phyloP scores from a whole-genome alignment of 1,139 yeast genomes.

The Hyphopichia wangnamkhiaoensis region DNA sequence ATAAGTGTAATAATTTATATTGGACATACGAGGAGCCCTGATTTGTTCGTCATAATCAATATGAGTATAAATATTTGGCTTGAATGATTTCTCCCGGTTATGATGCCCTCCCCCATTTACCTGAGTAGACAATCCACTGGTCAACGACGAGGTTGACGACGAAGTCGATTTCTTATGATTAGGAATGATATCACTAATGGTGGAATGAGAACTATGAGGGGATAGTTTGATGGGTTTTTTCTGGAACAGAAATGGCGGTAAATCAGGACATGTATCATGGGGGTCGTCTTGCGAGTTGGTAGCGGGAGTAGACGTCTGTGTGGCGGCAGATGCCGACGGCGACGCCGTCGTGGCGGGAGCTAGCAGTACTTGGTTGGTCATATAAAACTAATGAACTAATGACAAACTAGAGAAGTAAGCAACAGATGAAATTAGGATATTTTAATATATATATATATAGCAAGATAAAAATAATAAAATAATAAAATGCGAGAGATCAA shows the following conservation, averaged over 20 bases:
- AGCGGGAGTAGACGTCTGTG: no score
- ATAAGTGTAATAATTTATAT: constrained; percentile 28
- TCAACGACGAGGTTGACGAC: constrained; percentile 1
- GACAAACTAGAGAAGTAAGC: background rate
- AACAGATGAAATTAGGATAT: background rate
- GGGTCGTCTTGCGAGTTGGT: background rate
- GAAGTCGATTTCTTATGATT: background rate
- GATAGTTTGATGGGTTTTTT: constrained; percentile 35
- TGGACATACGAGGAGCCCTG: constrained; percentile 44
- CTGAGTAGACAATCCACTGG: constrained; percentile 8
- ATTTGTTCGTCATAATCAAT: constrained; percentile 47
- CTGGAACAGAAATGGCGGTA: constrained; percentile 40
- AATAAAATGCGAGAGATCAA: no score
- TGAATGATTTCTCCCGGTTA: constrained; percentile 1
- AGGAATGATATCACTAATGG: constrained; percentile 35
- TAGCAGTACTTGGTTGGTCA: no score
- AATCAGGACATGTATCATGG: constrained; percentile 8
- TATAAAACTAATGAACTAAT: background rate
- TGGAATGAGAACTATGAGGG: constrained; percentile 29
- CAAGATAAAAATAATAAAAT: no score
- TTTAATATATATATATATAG: no score
- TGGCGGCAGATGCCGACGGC: no score
- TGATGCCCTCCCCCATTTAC: constrained; percentile 9
- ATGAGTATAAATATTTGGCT: constrained; percentile 17
- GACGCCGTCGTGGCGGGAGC: no score